Evolutionary conservation across 768 basidiomycete species (phyloP), one percentile per base, ranked within the genome.

Genomic region (Pilatotrama ljubarskyi): DNA sequence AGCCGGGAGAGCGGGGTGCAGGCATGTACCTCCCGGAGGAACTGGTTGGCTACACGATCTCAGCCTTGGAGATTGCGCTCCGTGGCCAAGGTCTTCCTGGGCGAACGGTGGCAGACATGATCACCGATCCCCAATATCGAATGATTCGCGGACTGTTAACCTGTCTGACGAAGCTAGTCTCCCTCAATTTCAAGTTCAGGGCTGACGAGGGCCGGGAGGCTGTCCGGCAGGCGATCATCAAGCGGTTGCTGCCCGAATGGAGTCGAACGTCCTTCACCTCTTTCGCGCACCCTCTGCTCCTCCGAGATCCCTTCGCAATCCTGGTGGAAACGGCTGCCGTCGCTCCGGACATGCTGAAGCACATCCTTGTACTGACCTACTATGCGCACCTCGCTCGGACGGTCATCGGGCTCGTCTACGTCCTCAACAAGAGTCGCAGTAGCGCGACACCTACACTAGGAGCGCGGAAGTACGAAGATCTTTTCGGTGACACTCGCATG

Each of bases 11-110:
- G 60, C 82, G 91, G 24, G 94, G 94, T 1, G 82, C 84, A 0
- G 93, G 93, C 5, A 83, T 95, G 47, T 98, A 97, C 69, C 78
- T 99, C 1, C 94, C 97, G 0, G 91, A 96, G 64, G 94, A 98
- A 64, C 76, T 98, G 15, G 77, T 96, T 37, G 91, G 90, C 3
- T 98, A 96, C 72, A 95, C 95, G 3, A 81, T 98, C 37, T 78
- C 88, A 2, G 78, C 85, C 6, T 81, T 94, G 54, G 97, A 98
- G 74, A 82, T 91, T 15, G 82, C 90, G 0, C 84, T 88, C 59
- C 82, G 97, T 24, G 94, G 94, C 2, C 72, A 80, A 18, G 81
- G 81, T 11, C 65, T 74, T 0, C 72, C 76, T 4, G 76, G 74
- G 10, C 80, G 75, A 36, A 78, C 82, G 62, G 76, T 92, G 58